Conservation (phyloP, 2,329 filamentous ascomycete species). For the Plenodomus tracheiphilus region DNA sequence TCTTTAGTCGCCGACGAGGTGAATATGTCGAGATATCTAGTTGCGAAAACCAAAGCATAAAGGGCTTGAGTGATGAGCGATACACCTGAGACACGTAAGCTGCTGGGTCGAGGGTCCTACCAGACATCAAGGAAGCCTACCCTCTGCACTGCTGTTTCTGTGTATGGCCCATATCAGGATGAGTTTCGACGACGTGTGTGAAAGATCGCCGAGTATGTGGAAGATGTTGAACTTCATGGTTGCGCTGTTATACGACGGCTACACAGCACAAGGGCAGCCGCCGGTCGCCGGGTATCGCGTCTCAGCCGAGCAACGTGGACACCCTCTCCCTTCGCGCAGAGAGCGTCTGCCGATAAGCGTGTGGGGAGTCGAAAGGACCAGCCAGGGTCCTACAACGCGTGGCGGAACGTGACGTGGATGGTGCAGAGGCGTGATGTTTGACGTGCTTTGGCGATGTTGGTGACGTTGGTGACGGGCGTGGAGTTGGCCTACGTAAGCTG, state of each 20-base stretch:
- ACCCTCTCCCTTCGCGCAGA: neutral
- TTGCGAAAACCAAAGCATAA: slow-evolving; percentile 83
- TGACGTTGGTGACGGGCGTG: neutral
- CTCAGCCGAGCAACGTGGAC: neutral
- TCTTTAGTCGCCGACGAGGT: slow-evolving; percentile 43
- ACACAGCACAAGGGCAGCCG: slow-evolving; percentile 31
- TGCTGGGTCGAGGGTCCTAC: neutral
- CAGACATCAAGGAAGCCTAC: slow-evolving; percentile 47
- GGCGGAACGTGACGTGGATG: neutral
- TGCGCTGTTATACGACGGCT: slow-evolving; percentile 15
- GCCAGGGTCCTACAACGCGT: neutral
- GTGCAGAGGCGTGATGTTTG: neutral
- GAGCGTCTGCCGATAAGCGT: neutral
- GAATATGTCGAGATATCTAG: slow-evolving; percentile 86
- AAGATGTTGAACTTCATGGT: slow-evolving; percentile 56
- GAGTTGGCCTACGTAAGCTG: neutral
- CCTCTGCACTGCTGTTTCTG: slow-evolving; percentile 83
- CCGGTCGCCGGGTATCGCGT: slow-evolving; percentile 11
- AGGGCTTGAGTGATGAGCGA: slow-evolving; percentile 89
- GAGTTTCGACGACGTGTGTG: slow-evolving; percentile 82
- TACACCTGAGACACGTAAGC: slow-evolving; percentile 61
- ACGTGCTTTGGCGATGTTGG: neutral
- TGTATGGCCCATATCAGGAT: slow-evolving; percentile 92
- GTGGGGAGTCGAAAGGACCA: slow-evolving; percentile 6
- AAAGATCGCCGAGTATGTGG: slow-evolving; percentile 80